Evolutionary conservation across 495 filamentous ascomycete species (phyloP), one percentile per base, ranked within the genome.

Genomic region (Filosporella fistucella): DNA sequence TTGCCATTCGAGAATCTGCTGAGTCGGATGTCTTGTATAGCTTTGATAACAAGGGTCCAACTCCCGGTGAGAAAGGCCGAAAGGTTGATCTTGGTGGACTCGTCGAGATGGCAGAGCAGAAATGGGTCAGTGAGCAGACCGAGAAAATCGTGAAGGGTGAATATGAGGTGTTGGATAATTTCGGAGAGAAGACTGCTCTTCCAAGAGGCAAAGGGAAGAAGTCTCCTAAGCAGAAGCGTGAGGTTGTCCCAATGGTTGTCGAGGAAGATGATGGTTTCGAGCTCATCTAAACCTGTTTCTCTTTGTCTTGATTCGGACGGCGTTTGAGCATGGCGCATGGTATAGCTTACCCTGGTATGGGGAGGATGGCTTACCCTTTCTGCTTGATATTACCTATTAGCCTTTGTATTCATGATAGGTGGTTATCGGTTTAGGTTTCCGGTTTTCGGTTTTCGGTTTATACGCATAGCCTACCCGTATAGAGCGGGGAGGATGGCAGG

Each of bases 241-340:
- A 24, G n/a, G 48, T 45, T 22, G 41, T 25, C 9, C 14, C 30
- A 3, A 33, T 34, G 4, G 20, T n/a, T 13, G 42, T 45, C 20
- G 55, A 57, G 18, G 56, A 55, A 14, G 56, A 55, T 25, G 56
- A 59, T 40, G 56, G 46, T 3, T 59, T 59, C 28, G 52, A 59
- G 32, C 26, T 59, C 17, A 48, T 59, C 37, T 59, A 52, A 59
- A 9, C 28, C 22, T 26, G 13, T 22, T 32, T 13, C 26, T 9
- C 24, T 42, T 18, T 47, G 28, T 30, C 14, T 10, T 34, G 37
- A 13, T 12, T 29, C 38, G n/a, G 35, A 18, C 33, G 55, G 50
- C 50, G 55, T 54, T 42, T 39, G 38, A 30, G 6, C 11, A 24
- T n/a, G 14, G 16, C 49, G 50, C 55, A 57, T 53, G 55, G 45